Percentiles rank a stretch among this genome's conserved stretches.
Evolutionary conservation across 495 filamentous ascomycete species (phyloP).

Genomic region (Neurospora sp.): DNA sequence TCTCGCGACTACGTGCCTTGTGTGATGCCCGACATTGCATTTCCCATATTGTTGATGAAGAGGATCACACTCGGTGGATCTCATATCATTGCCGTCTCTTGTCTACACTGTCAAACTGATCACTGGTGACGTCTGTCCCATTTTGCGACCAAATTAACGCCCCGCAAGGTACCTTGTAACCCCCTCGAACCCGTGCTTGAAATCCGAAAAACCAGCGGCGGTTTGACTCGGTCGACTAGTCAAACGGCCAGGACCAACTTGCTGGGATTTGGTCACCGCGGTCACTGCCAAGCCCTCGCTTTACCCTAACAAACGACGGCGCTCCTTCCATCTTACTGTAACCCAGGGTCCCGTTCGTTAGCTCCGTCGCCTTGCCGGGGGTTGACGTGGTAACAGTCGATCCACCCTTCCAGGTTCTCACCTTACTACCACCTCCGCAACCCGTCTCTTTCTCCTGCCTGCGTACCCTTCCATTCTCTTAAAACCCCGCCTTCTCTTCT

Average conservation of each 20-base stretch:
- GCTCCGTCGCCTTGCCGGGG: background rate
- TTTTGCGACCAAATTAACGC: background rate
- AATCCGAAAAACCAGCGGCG: background rate
- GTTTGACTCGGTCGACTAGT: background rate
- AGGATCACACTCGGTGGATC: background rate
- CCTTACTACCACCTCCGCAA: background rate
- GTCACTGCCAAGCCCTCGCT: background rate
- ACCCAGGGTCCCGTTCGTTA: background rate
- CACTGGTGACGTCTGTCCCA: background rate
- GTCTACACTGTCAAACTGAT: background rate
- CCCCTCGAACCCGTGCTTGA: background rate
- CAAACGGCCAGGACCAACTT: conserved; percentile 14
- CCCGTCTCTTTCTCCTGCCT: conserved; percentile 7
- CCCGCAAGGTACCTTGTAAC: background rate
- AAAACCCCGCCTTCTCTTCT: conserved; percentile 14
- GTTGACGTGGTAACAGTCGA: background rate
- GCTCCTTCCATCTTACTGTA: background rate
- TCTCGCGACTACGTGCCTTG: background rate
- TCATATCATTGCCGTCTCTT: background rate
- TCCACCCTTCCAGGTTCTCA: background rate
- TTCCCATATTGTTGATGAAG: background rate
- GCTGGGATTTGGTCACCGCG: conserved; percentile 9
- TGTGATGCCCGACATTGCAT: background rate
- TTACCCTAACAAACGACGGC: background rate
- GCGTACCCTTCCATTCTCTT: conserved; percentile 9